Conservation (phyloP, 345 rosid genomes). For the Kandelia obovata region DNA sequence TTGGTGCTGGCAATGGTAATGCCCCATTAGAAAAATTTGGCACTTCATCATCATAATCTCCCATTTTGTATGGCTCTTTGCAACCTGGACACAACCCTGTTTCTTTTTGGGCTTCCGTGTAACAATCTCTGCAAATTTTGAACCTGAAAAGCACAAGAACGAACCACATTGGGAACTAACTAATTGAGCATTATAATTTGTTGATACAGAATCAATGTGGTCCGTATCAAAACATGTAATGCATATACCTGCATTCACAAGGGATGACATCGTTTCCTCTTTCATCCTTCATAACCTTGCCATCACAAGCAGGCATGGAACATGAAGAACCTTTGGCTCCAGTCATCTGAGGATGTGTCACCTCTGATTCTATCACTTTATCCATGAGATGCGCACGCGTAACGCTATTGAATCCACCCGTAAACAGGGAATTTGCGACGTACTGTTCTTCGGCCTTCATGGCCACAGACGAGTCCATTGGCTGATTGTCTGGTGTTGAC, state of each 20-base stretch:
- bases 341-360: slow-evolving; percentile 91
- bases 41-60: slow-evolving; percentile 63
- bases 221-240: background rate
- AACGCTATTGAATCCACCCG: slow-evolving; percentile 93
- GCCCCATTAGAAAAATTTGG: slow-evolving; percentile 54
- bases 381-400: slow-evolving; percentile 97
- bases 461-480: slow-evolving; percentile 54
- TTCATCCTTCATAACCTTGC: slow-evolving; percentile 87
- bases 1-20: slow-evolving; percentile 67
- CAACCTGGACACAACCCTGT: slow-evolving; percentile 85
- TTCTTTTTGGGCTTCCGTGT: slow-evolving; percentile 82
- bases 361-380: slow-evolving; percentile 94
- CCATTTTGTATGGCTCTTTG: slow-evolving; percentile 71
- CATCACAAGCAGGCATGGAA: slow-evolving; percentile 88
- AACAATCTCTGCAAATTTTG: slow-evolving; percentile 94
- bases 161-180: background rate
- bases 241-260: slow-evolving; percentile 74
- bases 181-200: background rate
- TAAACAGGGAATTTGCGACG: slow-evolving; percentile 81
- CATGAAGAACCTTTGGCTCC: slow-evolving; percentile 84
- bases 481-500: slow-evolving; percentile 89
- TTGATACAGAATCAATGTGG: no score
- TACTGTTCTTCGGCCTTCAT: slow-evolving; percentile 83
- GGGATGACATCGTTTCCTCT: slow-evolving; percentile 77
- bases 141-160: slow-evolving; percentile 38